phyloP scores from a whole-genome alignment of 2,329 filamentous ascomycete species.

The Diaporthe australafricana region DNA sequence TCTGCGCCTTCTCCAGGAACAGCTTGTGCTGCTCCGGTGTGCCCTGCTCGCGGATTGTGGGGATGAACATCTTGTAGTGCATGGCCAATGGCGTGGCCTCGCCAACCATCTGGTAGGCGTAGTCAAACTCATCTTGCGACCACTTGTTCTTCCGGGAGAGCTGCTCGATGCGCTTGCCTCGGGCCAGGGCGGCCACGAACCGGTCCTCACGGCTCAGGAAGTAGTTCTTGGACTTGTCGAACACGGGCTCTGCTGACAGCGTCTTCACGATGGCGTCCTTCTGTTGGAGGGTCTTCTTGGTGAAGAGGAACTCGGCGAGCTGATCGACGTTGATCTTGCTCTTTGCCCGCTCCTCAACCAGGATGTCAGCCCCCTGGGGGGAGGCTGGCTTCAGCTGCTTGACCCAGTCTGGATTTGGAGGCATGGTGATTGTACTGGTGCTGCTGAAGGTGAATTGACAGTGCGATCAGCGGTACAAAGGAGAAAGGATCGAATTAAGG shows the following conservation, averaged over 20 bases:
- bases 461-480: neutral
- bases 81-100: constrained; percentile 81
- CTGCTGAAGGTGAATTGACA: neutral
- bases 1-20: constrained; percentile 76
- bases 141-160: constrained; percentile 76
- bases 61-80: constrained; percentile 67
- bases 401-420: constrained; percentile 41
- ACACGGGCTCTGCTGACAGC: constrained; percentile 75
- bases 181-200: constrained; percentile 76
- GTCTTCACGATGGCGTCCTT: constrained; percentile 71
- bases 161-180: constrained; percentile 77
- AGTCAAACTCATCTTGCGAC: constrained; percentile 71
- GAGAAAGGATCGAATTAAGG: neutral
- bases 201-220: constrained; percentile 77
- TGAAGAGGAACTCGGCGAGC: constrained; percentile 77
- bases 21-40: constrained; percentile 79
- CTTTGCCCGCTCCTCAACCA: constrained; percentile 74
- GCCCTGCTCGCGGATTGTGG: constrained; percentile 76
- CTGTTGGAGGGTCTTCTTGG: constrained; percentile 70
- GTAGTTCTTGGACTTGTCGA: constrained; percentile 84
- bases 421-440: constrained; percentile 23
- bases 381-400: constrained; percentile 57
- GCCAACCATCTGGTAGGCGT: constrained; percentile 76
- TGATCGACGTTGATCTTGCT: constrained; percentile 76
- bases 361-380: constrained; percentile 76